Base-by-base conservation (phyloP, 129 eudicot species). In the Gnaphalium uliginosum region DNA sequence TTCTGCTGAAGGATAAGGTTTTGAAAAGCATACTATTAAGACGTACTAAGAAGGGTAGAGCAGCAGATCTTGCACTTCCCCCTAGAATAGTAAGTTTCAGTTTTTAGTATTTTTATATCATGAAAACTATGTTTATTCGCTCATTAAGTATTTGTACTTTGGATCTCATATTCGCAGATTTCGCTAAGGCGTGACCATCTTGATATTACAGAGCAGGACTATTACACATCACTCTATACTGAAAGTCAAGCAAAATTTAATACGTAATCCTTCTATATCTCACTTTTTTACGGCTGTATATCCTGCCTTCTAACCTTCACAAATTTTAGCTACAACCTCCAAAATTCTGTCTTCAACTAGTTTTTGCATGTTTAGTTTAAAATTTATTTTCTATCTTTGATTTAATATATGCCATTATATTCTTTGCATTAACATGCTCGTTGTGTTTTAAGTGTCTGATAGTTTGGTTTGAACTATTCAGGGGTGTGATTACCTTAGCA, bases 21-120 rank as follows among this genome's bases (percentile, higher is more conserved):
- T 81, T 95, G 79, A 91, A 86, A 75, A 86, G 81, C 76, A 77
- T 89, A 0, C 50, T 95, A 60, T 82, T 95, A 62, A 86, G 99
- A 69, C 96, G 99, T 72, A 95, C 96, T 2, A 95, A 91, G 73
- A 89, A 86, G 84, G 96, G 94, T 65, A 81, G 99, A 79, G 92
- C 96, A 67, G 91, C 93, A 75, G 99, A 95, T 84, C 94, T 95
- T 77, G 99, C 96, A 3, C 97, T 95, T 56, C 99, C 99, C 29
- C 92, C 96, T 1, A 83, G 88, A 89, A 89, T 85, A 71, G 99
- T 95, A 86, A 77, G 96, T 75, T 64, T 81, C 25, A 6, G 5
- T 69, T 18, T 73, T 21, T 14, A n/a, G 41, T 76, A 14, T 37
- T 71, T 75, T 14, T 26, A 24, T 63, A 67, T 58, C 26, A 27